Conservation (phyloP, 148 eudicot species). For the Chenopodium berlandieri region DNA sequence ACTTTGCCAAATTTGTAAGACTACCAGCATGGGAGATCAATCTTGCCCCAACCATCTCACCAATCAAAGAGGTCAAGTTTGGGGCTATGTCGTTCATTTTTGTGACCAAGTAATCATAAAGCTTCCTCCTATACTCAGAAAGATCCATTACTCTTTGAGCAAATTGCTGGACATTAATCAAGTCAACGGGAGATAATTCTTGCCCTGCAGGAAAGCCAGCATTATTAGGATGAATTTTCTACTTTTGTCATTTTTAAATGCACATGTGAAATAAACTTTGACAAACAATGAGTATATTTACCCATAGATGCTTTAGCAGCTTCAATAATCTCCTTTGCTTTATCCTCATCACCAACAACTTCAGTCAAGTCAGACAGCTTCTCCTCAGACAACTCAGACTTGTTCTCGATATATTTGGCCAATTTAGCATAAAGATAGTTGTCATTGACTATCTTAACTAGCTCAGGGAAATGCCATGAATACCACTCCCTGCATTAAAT, state of each 20-base stretch:
- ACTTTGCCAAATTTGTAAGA: constrained; percentile 93
- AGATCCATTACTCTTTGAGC: constrained; percentile 97
- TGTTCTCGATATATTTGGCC: constrained; percentile 74
- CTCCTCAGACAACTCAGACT: constrained; percentile 76
- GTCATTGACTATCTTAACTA: constrained; percentile 88
- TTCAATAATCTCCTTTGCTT: constrained; percentile 93
- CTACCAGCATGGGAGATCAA: constrained; percentile 98
- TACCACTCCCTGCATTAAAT: constrained; percentile 85
- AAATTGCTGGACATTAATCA: constrained; percentile 86
- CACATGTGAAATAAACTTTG: neutral
- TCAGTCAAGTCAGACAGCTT: constrained; percentile 65
- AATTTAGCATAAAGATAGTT: constrained; percentile 85
- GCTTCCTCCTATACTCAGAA: constrained; percentile 87
- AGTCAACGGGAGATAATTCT: constrained; percentile 87
- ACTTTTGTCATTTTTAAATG: neutral
- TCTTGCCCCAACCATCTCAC: constrained; percentile 97
- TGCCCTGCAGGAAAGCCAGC: constrained; percentile 55
- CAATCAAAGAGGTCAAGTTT: constrained; percentile 89
- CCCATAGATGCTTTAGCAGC: constrained; percentile 99
- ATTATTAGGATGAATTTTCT: neutral
- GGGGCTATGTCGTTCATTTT: constrained; percentile 97
- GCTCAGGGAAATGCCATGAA: constrained; percentile 93
- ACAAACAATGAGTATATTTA: constrained; percentile 19
- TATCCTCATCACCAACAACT: constrained; percentile 88
- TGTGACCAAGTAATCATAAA: constrained; percentile 76